These are phyloP conservation scores for Fusarium aywerte DNA, from an alignment of 2,329 filamentous ascomycete genomes.

Conservation along the genomic window DNA sequence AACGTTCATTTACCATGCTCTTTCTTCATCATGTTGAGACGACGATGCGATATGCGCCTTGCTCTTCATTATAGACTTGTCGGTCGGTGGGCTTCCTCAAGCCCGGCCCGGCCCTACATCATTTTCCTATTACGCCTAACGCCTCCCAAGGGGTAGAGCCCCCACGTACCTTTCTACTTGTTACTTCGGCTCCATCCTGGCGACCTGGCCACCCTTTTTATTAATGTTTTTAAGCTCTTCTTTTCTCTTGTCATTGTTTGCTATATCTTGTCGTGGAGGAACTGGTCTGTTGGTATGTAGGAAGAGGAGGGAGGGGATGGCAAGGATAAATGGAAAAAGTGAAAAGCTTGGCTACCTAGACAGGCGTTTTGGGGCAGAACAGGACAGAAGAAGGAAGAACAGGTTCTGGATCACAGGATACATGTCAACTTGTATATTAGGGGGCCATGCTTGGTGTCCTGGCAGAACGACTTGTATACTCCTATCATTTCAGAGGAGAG, in stretches of 20 bases:
- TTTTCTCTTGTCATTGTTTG: conserved; percentile 40
- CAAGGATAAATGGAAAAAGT: conserved; percentile 25
- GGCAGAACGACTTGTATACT: conserved; percentile 32
- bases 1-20: conserved; percentile 38
- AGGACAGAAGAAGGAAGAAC: conserved; percentile 3
- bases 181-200: conserved; percentile 47
- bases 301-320: conserved; percentile 38
- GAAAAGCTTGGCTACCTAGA: conserved; percentile 38
- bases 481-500: conserved; percentile 9
- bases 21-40: conserved; percentile 39
- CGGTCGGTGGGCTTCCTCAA: conserved; percentile 30
- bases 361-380: conserved; percentile 26
- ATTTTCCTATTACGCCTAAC: conserved; percentile 37
- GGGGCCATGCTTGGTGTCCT: conserved; percentile 37
- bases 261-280: conserved; percentile 33
- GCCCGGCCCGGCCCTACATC: conserved; percentile 37
- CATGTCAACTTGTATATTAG: conserved; percentile 46
- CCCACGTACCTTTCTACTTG: conserved; percentile 34
- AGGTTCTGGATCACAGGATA: conserved; percentile 21
- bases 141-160: conserved; percentile 45
- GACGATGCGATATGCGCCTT: conserved; percentile 38
- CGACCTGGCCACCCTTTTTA: conserved; percentile 43
- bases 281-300: conserved; percentile 28
- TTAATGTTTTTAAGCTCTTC: conserved; percentile 40
- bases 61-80: conserved; percentile 46